Base-by-base conservation (phyloP, 345 rosid genomes). In the Psidium guajava region DNA sequence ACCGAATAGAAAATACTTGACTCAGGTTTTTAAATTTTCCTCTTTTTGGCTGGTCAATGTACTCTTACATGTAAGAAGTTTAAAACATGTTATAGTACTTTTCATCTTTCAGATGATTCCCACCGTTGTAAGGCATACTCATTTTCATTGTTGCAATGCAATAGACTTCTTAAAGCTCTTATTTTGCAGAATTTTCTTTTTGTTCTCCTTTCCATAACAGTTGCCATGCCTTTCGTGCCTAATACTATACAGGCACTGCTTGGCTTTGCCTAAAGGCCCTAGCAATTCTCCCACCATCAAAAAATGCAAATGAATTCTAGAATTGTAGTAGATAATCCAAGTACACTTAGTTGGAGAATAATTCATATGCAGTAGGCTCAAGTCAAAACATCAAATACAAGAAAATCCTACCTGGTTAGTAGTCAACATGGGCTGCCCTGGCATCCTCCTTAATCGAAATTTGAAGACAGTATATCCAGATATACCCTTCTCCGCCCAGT, bases 401-500 rank as follows among this genome's bases (percentile, higher is more conserved):
- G 59, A 82, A n/a, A 28, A 52, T 55, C 59, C 32, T 51, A 93
- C 99, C 98, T 97, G 99, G 84, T 91, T 93, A 83, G 99, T 97
- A n/a, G 96, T 97, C 87, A 96, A 88, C 51, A 87, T 89, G 82
- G 99, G 97, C 88, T 97, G 99, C 51, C 96, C 98, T 77, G 91
- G 93, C 69, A 92, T 51, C 81, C 98, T 91, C 87, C 88, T 91
- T 84, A 97, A 90, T 18, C 88, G 90, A 89, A 86, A 97, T 86
- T 96, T 96, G 89, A 82, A 97, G 83, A 97, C 99, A 36, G 96
- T 96, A 83, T 88, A 97, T 84, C 99, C 99, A 86, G 99, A 97
- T 85, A 95, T 85, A 11, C 99, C 99, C 85, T 96, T 93, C 77
- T 96, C 96, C 2, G 97, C 97, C 98, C 99, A 96, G 88, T 89